These are phyloP conservation scores for Talaromyces sp. DNA, from an alignment of 2,329 filamentous ascomycete species.

Conservation along the genomic window DNA sequence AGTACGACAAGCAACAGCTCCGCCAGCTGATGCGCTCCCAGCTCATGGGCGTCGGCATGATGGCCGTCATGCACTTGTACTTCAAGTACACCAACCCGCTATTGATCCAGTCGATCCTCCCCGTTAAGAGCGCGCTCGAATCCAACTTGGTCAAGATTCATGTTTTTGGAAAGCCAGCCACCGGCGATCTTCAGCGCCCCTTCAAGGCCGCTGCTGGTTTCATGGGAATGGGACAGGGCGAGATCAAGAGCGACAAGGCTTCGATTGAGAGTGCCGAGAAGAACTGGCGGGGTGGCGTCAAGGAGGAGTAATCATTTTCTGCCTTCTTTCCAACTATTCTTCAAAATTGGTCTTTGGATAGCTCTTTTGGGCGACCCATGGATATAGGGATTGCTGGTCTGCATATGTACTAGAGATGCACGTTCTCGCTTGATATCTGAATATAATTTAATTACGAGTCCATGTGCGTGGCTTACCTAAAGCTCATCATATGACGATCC, in stretches of 20 bases:
- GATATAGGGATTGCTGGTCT: not conserved
- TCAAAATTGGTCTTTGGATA: not conserved
- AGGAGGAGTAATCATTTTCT: constrained; percentile 44
- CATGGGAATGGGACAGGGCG: constrained; percentile 67
- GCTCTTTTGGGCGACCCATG: not conserved
- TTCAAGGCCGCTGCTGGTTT: constrained; percentile 86
- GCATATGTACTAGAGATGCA: not conserved
- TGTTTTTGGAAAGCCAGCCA: constrained; percentile 79
- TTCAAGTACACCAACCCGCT: constrained; percentile 99
- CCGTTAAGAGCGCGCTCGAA: constrained; percentile 92
- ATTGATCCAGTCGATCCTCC: constrained; percentile 97
- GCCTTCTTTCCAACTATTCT: not conserved
- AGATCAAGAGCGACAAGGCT: constrained; percentile 89
- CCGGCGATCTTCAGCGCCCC: constrained; percentile 87
- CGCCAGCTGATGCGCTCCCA: constrained; percentile 82
- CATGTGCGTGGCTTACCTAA: too few relatives aligned
- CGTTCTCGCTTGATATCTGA: too few relatives aligned
- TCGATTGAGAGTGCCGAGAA: constrained; percentile 54
- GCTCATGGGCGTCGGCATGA: constrained; percentile 96
- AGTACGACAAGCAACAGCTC: constrained; percentile 87
- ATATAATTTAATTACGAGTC: not conserved
- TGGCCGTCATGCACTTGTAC: constrained; percentile 98
- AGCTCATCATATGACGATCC: too few relatives aligned
- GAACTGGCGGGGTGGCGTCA: constrained; percentile 50
- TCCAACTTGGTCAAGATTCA: constrained; percentile 96